phyloP scores from a whole-genome alignment of 108 stramenopile genomes.

The Epithemia pelagica region DNA sequence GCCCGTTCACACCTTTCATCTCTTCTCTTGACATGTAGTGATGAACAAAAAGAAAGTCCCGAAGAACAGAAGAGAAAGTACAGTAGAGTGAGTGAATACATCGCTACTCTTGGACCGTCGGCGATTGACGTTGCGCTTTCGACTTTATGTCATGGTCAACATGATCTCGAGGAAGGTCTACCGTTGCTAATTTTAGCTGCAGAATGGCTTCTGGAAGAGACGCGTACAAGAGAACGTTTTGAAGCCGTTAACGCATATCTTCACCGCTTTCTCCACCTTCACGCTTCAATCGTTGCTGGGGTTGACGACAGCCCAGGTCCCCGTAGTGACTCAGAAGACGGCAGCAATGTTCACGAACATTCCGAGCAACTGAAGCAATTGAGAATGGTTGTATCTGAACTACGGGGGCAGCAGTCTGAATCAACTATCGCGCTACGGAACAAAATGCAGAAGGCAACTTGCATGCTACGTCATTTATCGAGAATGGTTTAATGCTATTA shows the following conservation, averaged over 20 bases:
- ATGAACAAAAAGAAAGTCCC: neutral
- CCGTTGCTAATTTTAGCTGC: slow-evolving; percentile 56
- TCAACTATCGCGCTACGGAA: slow-evolving; percentile 47
- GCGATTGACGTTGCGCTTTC: slow-evolving; percentile 90
- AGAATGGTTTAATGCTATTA: slow-evolving; percentile 54
- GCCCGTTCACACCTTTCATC: slow-evolving; percentile 65
- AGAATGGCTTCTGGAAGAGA: slow-evolving; percentile 68
- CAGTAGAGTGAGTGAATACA: slow-evolving; percentile 53
- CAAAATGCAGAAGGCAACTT: slow-evolving; percentile 75
- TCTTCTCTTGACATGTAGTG: slow-evolving; percentile 47
- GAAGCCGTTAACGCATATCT: slow-evolving; percentile 85
- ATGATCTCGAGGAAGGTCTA: slow-evolving; percentile 82
- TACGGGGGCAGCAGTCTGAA: slow-evolving; percentile 36
- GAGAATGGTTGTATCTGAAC: no score
- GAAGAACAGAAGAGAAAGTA: slow-evolving; percentile 20
- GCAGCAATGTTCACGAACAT: neutral
- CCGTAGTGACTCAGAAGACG: neutral
- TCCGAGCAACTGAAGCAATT: slow-evolving; percentile 5
- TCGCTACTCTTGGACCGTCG: slow-evolving; percentile 73
- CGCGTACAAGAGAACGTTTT: slow-evolving; percentile 61
- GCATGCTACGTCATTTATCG: slow-evolving; percentile 73
- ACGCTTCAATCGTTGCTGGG: slow-evolving; percentile 53
- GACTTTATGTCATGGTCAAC: slow-evolving; percentile 73
- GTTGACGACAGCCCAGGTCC: slow-evolving; percentile 56
- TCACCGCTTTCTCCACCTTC: slow-evolving; percentile 75